Base-by-base conservation (phyloP, 768 basidiomycete genomes). In the Dentipellis sp. region DNA sequence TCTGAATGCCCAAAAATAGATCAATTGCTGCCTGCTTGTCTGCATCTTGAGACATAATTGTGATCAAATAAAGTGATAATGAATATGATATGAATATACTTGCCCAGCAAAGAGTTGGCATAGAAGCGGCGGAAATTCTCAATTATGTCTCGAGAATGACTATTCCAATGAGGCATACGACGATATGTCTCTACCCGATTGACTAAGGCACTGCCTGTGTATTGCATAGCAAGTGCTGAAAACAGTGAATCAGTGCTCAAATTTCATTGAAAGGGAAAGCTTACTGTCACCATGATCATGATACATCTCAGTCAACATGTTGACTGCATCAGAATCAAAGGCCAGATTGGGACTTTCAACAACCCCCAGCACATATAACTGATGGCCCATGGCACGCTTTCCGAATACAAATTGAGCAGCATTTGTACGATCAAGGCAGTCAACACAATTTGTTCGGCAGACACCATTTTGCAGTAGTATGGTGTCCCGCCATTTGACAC, bases 1-100 rank as follows among this genome's bases (percentile, higher is more conserved):
- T 55, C 54, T 81, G 75, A 3, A 91, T 78, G 38, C 94, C 91
- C 3, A 98, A 82, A 69, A 98, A 98, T n/a, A 97, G 79, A 69
- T 99, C 94, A 67, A 97, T 99, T 6, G 95, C 94, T 9, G 88
- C 79, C 71, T 99, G 97, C 68, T 97, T 98, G 72, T 97, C 97
- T 6, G 91, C 92, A 66, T 99, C 95, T 92, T 58, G 35, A 42
- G 11, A 23, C 23, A 46, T 34, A 23, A 17, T 35, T 47, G 52
- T 14, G 35, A 38, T 8, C 14, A 11, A 39, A 50, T 39, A 57
- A 34, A 19, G 36, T 14, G 36, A 45, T 17, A 14, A 16, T 45
- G 2, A 45, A 29, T 19, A 21, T 12, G 12, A 16, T n/a, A 9
- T 23, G 55, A n/a, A 6, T 29, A 48, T 63, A 56, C 68, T 22